Base-by-base conservation (phyloP, 1,284 basidiomycete genomes). In the Boletus semigastroideus region DNA sequence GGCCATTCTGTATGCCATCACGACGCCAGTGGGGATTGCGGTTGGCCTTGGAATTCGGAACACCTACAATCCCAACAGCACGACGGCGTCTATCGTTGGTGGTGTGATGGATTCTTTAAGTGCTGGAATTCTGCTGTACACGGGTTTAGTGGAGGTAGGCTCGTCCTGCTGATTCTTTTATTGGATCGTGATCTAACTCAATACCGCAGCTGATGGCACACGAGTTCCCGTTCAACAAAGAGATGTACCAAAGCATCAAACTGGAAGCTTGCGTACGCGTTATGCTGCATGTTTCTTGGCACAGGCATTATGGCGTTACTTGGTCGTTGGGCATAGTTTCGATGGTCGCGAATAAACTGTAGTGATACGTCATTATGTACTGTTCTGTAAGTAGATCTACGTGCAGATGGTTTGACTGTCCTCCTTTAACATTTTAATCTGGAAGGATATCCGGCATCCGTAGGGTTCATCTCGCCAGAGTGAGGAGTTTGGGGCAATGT, bases 111-210 rank as follows among this genome's bases (percentile, higher is more conserved):
- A 98, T 66, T 80, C 93, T 11, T 71, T 92, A 42, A 94, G 90
- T 51, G 81, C 92, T 0, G 95, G 95, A 4, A 93, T 98, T 63
- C 72, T 98, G 49, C 74, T 96, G 14, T 98, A 96, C 71, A 96
- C 94, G 0, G 94, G 89, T 47, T 76, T 95, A 27, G 93, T 95
- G 28, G 93, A 96, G 82, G 84, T 87, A 61, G 39, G 70, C 30
- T 25, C 14, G 22, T 37, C 8, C 16, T 0, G 2, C 7, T 25
- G 28, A 5, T n/a, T 41, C n/a, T 13, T 27, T 16, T 20, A 30
- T 8, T 7, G 2, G 22, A 14, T 12, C 48, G 14, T 36, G 17
- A 14, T 34, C 50, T 54, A 39, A 51, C 46, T 27, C 36, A 19
- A 16, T 46, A 41, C 38, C 12, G 4, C 58, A 90, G 84, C 79